These are phyloP conservation scores for Wickerhamiella brachini DNA, from an alignment of 805 yeast species.

Conservation along the genomic window DNA sequence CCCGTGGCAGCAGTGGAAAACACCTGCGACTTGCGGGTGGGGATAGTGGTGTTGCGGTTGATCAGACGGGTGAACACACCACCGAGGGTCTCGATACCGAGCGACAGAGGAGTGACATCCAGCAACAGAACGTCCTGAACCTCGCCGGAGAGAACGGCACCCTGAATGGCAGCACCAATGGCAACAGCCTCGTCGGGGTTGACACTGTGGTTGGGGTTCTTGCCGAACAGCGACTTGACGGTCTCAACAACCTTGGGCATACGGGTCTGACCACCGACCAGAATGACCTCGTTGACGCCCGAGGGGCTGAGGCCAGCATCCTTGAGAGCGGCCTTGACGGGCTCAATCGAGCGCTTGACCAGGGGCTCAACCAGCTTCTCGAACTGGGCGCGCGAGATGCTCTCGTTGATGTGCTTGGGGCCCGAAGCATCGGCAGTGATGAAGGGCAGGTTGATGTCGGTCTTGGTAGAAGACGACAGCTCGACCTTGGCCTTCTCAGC, in stretches of 20 bases:
- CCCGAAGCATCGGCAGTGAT: constrained; percentile 78
- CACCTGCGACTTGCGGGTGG: constrained; percentile 91
- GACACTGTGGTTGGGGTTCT: constrained; percentile 78
- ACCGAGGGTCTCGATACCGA: constrained; percentile 96
- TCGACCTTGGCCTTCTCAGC: constrained; percentile 86
- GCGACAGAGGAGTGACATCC: constrained; percentile 79
- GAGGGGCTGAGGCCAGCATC: constrained; percentile 58
- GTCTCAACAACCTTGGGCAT: constrained; percentile 79
- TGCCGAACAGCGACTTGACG: constrained; percentile 64
- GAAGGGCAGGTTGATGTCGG: constrained; percentile 71
- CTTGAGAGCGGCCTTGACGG: constrained; percentile 69
- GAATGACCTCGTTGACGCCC: constrained; percentile 64
- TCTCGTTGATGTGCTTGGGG: constrained; percentile 64
- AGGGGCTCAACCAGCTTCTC: constrained; percentile 54
- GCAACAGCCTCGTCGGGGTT: constrained; percentile 94
- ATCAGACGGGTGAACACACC: constrained; percentile 91
- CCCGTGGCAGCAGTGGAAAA: constrained; percentile 95
- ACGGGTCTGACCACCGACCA: constrained; percentile 86
- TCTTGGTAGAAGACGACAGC: constrained; percentile 56
- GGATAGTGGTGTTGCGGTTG: constrained; percentile 89
- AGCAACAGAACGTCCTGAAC: constrained; percentile 81
- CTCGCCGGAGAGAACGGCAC: constrained; percentile 91
- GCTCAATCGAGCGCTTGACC: constrained; percentile 58
- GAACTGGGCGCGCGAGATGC: constrained; percentile 52
- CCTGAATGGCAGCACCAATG: constrained; percentile 96